Evolutionary conservation across 2,329 filamentous ascomycete species (phyloP).

Genomic region (Penicillium hesseltinei): DNA sequence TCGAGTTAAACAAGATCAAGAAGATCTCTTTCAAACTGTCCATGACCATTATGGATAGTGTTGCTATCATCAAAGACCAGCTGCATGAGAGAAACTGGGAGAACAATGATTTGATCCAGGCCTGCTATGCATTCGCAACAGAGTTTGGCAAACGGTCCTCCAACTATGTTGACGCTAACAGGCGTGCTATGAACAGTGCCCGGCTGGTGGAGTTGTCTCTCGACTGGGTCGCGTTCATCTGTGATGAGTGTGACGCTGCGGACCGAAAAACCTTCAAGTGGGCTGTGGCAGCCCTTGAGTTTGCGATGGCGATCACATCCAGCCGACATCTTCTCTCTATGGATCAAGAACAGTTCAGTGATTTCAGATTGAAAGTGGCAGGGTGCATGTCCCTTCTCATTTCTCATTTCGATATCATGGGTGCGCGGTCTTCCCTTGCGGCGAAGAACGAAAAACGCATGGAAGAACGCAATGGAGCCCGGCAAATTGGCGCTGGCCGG

Average conservation of each 20-base stretch:
- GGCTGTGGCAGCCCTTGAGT: conserved; percentile 92
- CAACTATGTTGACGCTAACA: conserved; percentile 92
- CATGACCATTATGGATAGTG: conserved; percentile 98
- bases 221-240: conserved; percentile 98
- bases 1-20: conserved; percentile 87
- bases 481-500: conserved; percentile 73
- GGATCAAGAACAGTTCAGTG: conserved; percentile 81
- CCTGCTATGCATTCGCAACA: conserved; percentile 97
- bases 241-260: conserved; percentile 90
- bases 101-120: conserved; percentile 94
- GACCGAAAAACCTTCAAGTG: conserved; percentile 96
- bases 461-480: conserved; percentile 74
- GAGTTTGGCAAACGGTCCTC: conserved; percentile 95
- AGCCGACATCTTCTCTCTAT: conserved; percentile 91
- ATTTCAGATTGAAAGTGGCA: conserved; percentile 80
- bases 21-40: conserved; percentile 94
- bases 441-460: conserved; percentile 88
- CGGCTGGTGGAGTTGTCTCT: conserved; percentile 90
- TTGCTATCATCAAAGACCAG: conserved; percentile 86
- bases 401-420: conserved; percentile 99
- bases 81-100: conserved; percentile 67
- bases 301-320: conserved; percentile 95
- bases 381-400: conserved; percentile 97
- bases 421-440: conserved; percentile 85
- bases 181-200: conserved; percentile 94